Percentiles rank a stretch among this genome's conserved stretches.
Evolutionary conservation across 2,329 filamentous ascomycete species (phyloP).

Genomic region (Whalleya microplaca): DNA sequence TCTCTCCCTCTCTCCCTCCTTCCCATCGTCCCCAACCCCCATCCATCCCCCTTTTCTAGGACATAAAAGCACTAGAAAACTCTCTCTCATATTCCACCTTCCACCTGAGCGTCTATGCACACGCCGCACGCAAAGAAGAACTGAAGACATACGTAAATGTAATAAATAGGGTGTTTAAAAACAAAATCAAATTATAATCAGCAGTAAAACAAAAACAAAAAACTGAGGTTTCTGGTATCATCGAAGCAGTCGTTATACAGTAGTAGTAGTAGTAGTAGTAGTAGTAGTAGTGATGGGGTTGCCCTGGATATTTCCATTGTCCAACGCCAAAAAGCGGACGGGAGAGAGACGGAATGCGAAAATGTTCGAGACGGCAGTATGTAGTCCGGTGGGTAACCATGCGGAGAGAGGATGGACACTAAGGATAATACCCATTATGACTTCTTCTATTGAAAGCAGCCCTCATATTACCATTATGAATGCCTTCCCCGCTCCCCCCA

Average conservation of each 20-base stretch:
- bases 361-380: background rate
- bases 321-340: slow-evolving; percentile 21
- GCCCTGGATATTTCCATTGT: slow-evolving; percentile 23
- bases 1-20: slow-evolving; percentile 2
- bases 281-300: no score
- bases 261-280: no score
- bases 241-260: slow-evolving; percentile 32
- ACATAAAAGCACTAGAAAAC: no score
- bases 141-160: slow-evolving; percentile 6
- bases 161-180: slow-evolving; percentile 9
- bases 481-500: no score
- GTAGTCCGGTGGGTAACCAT: background rate
- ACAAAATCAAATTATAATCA: slow-evolving; percentile 17
- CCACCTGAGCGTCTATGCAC: no score
- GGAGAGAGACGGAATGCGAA: slow-evolving; percentile 7
- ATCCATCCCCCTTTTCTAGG: no score
- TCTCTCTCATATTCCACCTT: no score
- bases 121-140: slow-evolving; percentile 6
- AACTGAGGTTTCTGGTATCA: slow-evolving; percentile 33
- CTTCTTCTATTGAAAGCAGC: background rate
- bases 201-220: no score
- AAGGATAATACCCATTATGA: slow-evolving; percentile 1
- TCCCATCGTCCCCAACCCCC: background rate
- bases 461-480: slow-evolving; percentile 1
- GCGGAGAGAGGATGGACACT: background rate